Evolutionary conservation across 1,284 basidiomycete genomes (phyloP), one percentile per base, ranked within the genome.

Genomic region (Ganoderma leucocontextum): DNA sequence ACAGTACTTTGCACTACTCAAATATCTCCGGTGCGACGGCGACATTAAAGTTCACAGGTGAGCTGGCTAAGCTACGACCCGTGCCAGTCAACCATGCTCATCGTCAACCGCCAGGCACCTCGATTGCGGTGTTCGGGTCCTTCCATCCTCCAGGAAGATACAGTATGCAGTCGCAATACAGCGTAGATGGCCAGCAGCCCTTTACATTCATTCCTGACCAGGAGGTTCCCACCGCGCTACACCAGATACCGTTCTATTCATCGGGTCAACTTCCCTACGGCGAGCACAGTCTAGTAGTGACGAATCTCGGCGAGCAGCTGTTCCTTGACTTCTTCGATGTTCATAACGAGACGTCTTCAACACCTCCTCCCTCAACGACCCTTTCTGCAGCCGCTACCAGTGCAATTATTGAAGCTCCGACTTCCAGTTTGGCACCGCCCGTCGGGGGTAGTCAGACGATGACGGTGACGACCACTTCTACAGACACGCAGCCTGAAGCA

Each of bases 111-210:
- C 25, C 38, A 71, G 70, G 70, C 2, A 66, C 64, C 6, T 63
- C 62, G 2, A 58, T 71, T 41, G 10, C 63, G 0, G 66, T 71
- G 7, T 71, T 58, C 36, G 70, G 70, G 2, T 58, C 70, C 19
- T 49, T 68, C 29, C 52, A 53, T 9, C 70, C 70, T 2, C 62
- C 63, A 12, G 70, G 70, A 6, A 6, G 25, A 19, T 68, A 63
- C 55, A 49, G 65, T 39, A 68, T 71, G 60, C n/a, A 66, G 15
- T 71, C 70, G 8, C 38, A 39, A 6, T 71, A 71, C 64, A 64
- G 41, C 38, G 38, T 71, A 10, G 70, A 71, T 25, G 62, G 44
- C 33, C 5, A 39, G 19, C 44, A 52, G 12, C 58, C 29, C 12
- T 47, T 39, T 22, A 47, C 42, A n/a, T 61, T 49, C 59, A 10